These are phyloP conservation scores for Setomelanomma holmii DNA, from an alignment of 2,329 filamentous ascomycete genomes.

Conservation along the genomic window DNA sequence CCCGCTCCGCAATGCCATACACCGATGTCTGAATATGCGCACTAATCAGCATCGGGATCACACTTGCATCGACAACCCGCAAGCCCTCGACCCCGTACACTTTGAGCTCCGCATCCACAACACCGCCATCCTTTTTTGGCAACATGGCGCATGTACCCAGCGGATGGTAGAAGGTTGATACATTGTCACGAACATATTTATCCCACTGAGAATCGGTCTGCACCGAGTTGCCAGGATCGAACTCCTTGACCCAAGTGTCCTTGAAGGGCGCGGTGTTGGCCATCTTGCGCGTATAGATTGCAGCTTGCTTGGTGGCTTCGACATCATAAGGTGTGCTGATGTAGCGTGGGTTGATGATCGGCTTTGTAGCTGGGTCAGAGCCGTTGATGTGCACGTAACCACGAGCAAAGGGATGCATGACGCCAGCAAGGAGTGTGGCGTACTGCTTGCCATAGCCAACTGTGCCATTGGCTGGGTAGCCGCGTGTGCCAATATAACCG, in stretches of 20 bases:
- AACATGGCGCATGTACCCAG: slow-evolving; percentile 44
- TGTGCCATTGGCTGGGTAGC: slow-evolving; percentile 35
- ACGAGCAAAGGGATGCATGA: slow-evolving; percentile 40
- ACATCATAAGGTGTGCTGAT: slow-evolving; percentile 26
- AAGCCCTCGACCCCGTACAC: slow-evolving; percentile 29
- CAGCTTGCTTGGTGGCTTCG: slow-evolving; percentile 13
- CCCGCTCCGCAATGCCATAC: slow-evolving; percentile 36
- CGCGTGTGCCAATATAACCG: slow-evolving; percentile 51
- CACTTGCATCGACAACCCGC: slow-evolving; percentile 32
- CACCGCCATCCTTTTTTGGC: slow-evolving; percentile 21
- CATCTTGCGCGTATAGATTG: slow-evolving; percentile 32
- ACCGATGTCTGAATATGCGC: slow-evolving; percentile 32
- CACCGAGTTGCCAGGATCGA: slow-evolving; percentile 25
- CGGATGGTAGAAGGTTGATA: slow-evolving; percentile 32
- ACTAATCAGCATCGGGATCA: slow-evolving; percentile 27
- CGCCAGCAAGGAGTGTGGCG: slow-evolving; percentile 36
- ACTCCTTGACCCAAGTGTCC: slow-evolving; percentile 34
- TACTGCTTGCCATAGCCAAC: slow-evolving; percentile 26
- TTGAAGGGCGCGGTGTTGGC: slow-evolving; percentile 32
- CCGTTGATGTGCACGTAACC: slow-evolving; percentile 29
- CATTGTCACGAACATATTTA: slow-evolving; percentile 17
- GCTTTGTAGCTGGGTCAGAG: slow-evolving; percentile 14
- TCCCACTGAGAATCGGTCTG: slow-evolving; percentile 30
- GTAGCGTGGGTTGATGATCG: slow-evolving; percentile 30
- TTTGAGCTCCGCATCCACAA: slow-evolving; percentile 22